Conservation (phyloP, 176 grass and related monocot genomes). For the Eragrostis curvula region DNA sequence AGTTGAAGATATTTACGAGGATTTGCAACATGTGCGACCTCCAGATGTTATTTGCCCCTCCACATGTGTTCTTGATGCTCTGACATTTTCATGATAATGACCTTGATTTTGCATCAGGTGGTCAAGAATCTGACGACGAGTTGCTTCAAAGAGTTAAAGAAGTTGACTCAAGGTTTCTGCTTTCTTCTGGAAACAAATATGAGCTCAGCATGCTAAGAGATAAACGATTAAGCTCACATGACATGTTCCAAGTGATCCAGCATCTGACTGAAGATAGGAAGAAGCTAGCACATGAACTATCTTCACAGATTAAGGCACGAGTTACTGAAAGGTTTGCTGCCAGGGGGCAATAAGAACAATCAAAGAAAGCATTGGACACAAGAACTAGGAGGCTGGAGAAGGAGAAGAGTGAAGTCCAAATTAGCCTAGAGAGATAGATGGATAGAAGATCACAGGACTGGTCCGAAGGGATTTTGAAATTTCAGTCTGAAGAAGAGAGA, state of each 20-base stretch:
- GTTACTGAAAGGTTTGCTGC: slow-evolving; percentile 68
- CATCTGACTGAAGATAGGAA: slow-evolving; percentile 76
- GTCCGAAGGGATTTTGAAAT: slow-evolving; percentile 60
- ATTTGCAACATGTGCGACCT: slow-evolving; percentile 51
- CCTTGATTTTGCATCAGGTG: slow-evolving; percentile 29
- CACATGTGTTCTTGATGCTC: neutral
- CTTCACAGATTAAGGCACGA: slow-evolving; percentile 80
- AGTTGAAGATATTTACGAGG: slow-evolving; percentile 84
- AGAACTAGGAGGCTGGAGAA: slow-evolving; percentile 71
- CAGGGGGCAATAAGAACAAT: slow-evolving; percentile 68
- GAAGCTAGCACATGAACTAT: slow-evolving; percentile 63
- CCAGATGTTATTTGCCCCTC: slow-evolving; percentile 20
- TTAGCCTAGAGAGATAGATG: slow-evolving; percentile 64
- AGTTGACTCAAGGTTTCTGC: slow-evolving; percentile 59
- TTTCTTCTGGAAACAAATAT: slow-evolving; percentile 49
- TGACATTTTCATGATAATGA: slow-evolving; percentile 25
- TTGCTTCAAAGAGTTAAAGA: slow-evolving; percentile 67
- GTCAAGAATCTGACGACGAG: slow-evolving; percentile 56
- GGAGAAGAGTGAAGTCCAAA: slow-evolving; percentile 74
- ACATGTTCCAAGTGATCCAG: slow-evolving; percentile 61
- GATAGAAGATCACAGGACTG: slow-evolving; percentile 77
- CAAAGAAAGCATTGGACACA: slow-evolving; percentile 58
- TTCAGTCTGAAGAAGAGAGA: slow-evolving; percentile 88
- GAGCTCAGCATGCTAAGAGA: slow-evolving; percentile 48
- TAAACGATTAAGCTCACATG: slow-evolving; percentile 40